These are phyloP conservation scores for Selaginella moellendorffii DNA, from an alignment of 75 land plant genomes.

Conservation along the genomic window DNA sequence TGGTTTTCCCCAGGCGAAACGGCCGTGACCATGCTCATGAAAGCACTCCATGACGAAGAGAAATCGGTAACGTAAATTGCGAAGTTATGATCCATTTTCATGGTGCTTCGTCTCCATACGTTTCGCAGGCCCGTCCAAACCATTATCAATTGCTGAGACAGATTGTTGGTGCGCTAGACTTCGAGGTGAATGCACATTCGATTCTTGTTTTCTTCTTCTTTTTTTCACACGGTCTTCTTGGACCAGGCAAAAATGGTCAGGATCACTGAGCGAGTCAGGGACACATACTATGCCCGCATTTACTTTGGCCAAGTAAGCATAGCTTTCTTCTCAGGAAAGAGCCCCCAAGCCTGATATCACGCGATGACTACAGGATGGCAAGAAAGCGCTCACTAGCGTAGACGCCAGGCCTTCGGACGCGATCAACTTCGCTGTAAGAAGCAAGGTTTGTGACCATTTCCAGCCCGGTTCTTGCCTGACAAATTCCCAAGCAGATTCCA, in stretches of 20 bases:
- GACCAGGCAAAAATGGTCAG: constrained; percentile 54
- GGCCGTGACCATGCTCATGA: constrained; percentile 49
- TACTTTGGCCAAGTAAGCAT: constrained; percentile 40
- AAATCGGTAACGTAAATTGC: constrained; percentile 15
- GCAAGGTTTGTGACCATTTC: constrained; percentile 34
- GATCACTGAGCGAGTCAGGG: constrained; percentile 57
- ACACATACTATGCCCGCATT: constrained; percentile 64
- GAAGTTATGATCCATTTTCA: neutral
- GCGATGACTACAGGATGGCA: constrained; percentile 31
- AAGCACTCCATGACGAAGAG: constrained; percentile 29
- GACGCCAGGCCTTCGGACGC: constrained; percentile 88
- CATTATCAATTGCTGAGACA: constrained; percentile 47
- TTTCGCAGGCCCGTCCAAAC: constrained; percentile 47
- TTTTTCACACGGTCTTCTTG: constrained; percentile 4
- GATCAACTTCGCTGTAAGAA: constrained; percentile 55
- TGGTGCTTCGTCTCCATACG: neutral
- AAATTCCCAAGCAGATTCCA: constrained; percentile 29
- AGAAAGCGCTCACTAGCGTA: constrained; percentile 34
- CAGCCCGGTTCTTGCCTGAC: no score
- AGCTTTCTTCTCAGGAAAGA: neutral
- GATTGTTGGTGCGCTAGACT: constrained; percentile 42
- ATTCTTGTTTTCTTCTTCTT: neutral
- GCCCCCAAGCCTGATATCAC: neutral
- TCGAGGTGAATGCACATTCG: constrained; percentile 31
- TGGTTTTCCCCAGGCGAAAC: constrained; percentile 32